These are phyloP conservation scores for Fomitopsis betulina DNA, from an alignment of 1,284 basidiomycete genomes.

Conservation along the genomic window DNA sequence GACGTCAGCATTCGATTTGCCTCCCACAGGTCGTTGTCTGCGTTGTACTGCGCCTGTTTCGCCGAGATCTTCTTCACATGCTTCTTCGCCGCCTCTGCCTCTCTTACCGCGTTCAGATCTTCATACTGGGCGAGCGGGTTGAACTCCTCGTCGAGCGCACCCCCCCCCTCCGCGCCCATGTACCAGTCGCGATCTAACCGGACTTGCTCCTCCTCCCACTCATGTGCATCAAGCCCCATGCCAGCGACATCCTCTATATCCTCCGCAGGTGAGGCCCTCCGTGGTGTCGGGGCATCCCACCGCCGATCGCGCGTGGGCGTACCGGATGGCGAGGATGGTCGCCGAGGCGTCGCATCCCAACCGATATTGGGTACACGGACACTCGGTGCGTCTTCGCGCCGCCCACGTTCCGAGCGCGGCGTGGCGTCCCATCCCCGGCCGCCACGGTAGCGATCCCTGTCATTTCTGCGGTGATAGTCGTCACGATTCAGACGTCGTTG, in stretches of 20 bases:
- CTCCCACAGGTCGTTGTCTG: conserved; percentile 98
- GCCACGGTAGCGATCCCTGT: conserved; percentile 22
- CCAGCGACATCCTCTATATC: conserved; percentile 45
- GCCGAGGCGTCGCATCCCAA: conserved; percentile 87
- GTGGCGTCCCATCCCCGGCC: conserved; percentile 63
- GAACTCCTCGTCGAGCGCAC: conserved; percentile 77
- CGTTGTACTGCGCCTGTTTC: conserved; percentile 93
- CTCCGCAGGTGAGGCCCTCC: conserved; percentile 50
- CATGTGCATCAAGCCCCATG: conserved; percentile 62
- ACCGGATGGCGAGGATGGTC: conserved; percentile 29
- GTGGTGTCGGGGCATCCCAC: conserved; percentile 89
- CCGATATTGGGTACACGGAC: conserved; percentile 84
- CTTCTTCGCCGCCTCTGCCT: conserved; percentile 78
- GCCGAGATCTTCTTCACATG: conserved; percentile 86
- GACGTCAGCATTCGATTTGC: conserved; percentile 96
- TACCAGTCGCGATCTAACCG: conserved; percentile 93
- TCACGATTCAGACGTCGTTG: conserved; percentile 66
- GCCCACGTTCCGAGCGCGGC: conserved; percentile 57
- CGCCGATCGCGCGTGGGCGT: conserved; percentile 57
- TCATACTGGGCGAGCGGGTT: conserved; percentile 94
- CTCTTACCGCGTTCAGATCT: conserved; percentile 66
- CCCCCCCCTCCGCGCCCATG: conserved; percentile 82
- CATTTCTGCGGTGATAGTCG: conserved; percentile 27
- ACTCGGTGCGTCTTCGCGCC: conserved; percentile 70
- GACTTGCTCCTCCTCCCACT: conserved; percentile 95